These are phyloP conservation scores for Floccularia luteovirens DNA, from an alignment of 768 basidiomycete species.

Conservation along the genomic window DNA sequence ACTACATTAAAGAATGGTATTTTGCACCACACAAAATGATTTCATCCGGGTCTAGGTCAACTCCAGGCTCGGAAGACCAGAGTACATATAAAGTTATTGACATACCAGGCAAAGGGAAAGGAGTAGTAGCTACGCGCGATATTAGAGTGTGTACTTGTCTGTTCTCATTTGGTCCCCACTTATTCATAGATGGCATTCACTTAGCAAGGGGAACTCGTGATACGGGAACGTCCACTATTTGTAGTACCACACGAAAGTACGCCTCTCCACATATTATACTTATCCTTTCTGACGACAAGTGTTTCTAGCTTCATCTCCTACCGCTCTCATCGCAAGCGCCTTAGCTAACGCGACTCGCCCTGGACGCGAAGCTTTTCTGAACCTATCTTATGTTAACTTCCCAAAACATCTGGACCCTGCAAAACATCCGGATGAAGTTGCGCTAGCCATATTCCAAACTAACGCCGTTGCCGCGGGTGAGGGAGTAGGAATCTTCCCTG, in stretches of 20 bases:
- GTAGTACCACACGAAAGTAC: constrained; percentile 40
- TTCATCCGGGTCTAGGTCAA: no score
- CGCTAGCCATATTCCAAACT: constrained; percentile 59
- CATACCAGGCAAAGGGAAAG: constrained; percentile 49
- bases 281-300: not conserved
- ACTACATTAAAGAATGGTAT: no score
- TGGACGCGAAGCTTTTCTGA: constrained; percentile 35
- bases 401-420: constrained; percentile 30
- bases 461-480: constrained; percentile 53
- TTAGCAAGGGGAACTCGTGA: constrained; percentile 53
- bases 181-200: not conserved
- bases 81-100: constrained; percentile 32
- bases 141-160: constrained; percentile 31
- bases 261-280: constrained; percentile 9
- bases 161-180: not conserved
- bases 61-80: not conserved
- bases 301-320: constrained; percentile 39
- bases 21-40: no score
- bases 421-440: constrained; percentile 33
- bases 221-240: constrained; percentile 50
- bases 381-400: constrained; percentile 50
- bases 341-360: constrained; percentile 22
- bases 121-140: constrained; percentile 40
- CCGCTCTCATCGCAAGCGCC: constrained; percentile 27
- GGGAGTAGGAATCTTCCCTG: constrained; percentile 57